Base-by-base conservation (phyloP, 2,329 filamentous ascomycete species). In the Clonostachys chloroleuca region DNA sequence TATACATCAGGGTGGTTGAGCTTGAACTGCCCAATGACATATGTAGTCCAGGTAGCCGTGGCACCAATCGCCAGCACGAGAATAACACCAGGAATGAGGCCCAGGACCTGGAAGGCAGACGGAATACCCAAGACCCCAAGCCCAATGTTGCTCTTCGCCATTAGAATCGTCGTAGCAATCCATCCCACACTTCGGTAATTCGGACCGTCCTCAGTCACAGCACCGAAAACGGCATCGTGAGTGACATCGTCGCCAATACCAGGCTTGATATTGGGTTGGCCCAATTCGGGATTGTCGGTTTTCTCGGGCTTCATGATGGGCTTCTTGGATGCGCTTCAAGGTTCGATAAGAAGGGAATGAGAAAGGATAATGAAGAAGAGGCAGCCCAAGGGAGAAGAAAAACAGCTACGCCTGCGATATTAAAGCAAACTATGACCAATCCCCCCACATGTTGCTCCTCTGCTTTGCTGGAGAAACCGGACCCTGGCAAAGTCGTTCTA, bases 1-100 rank as follows among this genome's bases (percentile, higher is more conserved):
- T 80, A 78, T 2, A 79, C 70, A 20, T 73, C 65, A 2, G 67
- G 69, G 52, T 80, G 76, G 9, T 60, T 60, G 16, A 73, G 53
- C 54, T 80, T 80, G 61, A 79, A 79, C 14, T 62, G 57, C 6
- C 72, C 74, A 73, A 77, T 61, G 20, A 75, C 70, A 50, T 72
- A 75, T 44, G 65, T 63, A 3, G 71, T 73, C 74, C 74, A 77
- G 4, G 68, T 72, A 0, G 72, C 75, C 51, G 75, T 73, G 17
- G 33, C 49, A 2, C 61, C 67, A 30, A 77, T 65, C 4, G 54
- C 47, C 5, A 65, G 37, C 6, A 78, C 59, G 24, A 64, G 62
- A 18, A 77, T 67, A 10, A 76, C 56, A 16, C 74, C 74, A 0
- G 74, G 74, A 12, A 77, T 59, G 18, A 77, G 58, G 5, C 74